These are phyloP conservation scores for Diaporthe ilicicola DNA, from an alignment of 2,329 filamentous ascomycete genomes.

Conservation along the genomic window DNA sequence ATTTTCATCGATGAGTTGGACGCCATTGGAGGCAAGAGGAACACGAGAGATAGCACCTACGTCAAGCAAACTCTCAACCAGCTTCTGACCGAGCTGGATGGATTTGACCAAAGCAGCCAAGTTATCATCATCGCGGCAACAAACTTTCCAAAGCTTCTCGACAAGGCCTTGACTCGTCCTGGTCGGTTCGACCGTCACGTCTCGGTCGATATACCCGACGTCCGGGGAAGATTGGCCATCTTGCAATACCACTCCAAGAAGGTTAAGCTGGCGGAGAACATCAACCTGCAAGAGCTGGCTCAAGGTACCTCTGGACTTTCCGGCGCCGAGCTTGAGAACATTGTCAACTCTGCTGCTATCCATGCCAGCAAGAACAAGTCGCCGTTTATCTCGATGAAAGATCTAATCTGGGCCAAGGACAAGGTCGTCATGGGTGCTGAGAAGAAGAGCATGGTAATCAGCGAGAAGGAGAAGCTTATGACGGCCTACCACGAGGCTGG, in stretches of 20 bases:
- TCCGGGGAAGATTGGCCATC: conserved; percentile 91
- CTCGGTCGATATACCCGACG: conserved; percentile 87
- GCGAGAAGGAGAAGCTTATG: conserved; percentile 92
- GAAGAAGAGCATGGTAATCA: conserved; percentile 87
- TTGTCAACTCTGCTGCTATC: conserved; percentile 95
- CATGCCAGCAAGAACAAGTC: conserved; percentile 90
- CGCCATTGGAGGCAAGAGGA: conserved; percentile 92
- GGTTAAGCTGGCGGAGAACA: conserved; percentile 80
- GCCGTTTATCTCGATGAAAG: conserved; percentile 75
- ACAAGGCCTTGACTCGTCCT: conserved; percentile 92
- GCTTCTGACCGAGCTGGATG: conserved; percentile 94
- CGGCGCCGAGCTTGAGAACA: conserved; percentile 94
- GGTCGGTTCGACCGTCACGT: conserved; percentile 97
- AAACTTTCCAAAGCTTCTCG: conserved; percentile 92
- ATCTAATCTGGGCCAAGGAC: conserved; percentile 98
- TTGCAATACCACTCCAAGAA: conserved; percentile 93
- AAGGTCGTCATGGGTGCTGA: conserved; percentile 98
- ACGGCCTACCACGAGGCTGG: conserved; percentile 98
- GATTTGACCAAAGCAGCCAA: conserved; percentile 92
- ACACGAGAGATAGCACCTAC: conserved; percentile 91
- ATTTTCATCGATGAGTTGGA: conserved; percentile 89
- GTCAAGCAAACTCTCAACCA: conserved; percentile 98
- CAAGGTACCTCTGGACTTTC: conserved; percentile 91
- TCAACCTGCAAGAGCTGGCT: conserved; percentile 85
- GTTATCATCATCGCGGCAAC: conserved; percentile 97